Percentiles rank a stretch among this genome's conserved stretches.
phyloP scores from a whole-genome alignment of 177 flowering plant species.

The Tripterygium wilfordii region DNA sequence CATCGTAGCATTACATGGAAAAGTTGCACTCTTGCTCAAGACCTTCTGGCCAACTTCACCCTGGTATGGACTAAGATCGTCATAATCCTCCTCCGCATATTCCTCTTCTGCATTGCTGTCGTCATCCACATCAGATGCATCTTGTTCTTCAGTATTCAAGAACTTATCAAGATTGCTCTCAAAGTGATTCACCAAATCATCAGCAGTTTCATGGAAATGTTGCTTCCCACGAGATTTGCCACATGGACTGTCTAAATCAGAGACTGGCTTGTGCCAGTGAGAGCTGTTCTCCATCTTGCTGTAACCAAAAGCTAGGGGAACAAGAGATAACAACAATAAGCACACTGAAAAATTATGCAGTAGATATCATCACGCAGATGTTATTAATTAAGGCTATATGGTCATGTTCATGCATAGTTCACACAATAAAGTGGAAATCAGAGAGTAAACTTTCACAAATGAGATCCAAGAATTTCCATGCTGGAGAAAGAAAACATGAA shows the following conservation, averaged over 20 bases:
- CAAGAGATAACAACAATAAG: background rate
- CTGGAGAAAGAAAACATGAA: too few species aligned
- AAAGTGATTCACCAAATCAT: conserved; percentile 14
- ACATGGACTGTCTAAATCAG: too few species aligned
- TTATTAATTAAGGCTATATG: too few species aligned
- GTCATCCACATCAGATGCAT: conserved; percentile 5
- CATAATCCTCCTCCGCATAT: too few species aligned
- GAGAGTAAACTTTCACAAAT: too few species aligned
- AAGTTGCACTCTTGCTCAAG: conserved; percentile 15
- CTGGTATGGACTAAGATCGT: background rate
- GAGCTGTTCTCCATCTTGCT: conserved; percentile 3
- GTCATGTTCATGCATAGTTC: too few species aligned
- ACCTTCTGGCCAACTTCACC: conserved; percentile 4
- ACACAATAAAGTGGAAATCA: too few species aligned
- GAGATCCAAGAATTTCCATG: too few species aligned
- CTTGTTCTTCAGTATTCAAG: conserved; percentile 19
- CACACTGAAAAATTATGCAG: background rate
- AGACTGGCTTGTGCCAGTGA: too few species aligned
- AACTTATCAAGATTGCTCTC: conserved; percentile 12
- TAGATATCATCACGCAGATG: background rate
- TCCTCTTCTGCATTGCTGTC: conserved; percentile 3
- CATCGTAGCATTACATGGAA: conserved; percentile 12
- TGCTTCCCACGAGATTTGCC: too few species aligned
- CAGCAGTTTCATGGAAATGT: background rate
- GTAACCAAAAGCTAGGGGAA: background rate